phyloP scores from a whole-genome alignment of 306 rosid genomes.

The Echinosophora koreensis region DNA sequence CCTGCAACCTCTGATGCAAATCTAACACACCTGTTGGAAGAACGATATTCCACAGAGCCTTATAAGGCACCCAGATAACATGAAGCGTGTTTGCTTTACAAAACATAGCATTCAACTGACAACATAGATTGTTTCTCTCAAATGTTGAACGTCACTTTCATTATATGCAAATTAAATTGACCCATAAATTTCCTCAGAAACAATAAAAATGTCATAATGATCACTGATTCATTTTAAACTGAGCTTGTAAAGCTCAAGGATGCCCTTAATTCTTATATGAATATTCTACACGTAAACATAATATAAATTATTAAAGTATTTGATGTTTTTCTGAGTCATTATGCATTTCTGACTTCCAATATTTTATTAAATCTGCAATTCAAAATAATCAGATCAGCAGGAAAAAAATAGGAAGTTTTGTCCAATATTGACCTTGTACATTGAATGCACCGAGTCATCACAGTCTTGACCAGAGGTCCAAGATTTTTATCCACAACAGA shows the following conservation, averaged over 20 bases:
- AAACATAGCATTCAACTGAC: neutral
- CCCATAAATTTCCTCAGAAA: neutral
- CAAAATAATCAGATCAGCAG: conserved; percentile 22
- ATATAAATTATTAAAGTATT: conserved; percentile 8
- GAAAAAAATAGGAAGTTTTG: neutral
- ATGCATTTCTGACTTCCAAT: conserved; percentile 33
- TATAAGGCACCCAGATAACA: conserved; percentile 34
- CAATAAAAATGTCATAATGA: conserved; percentile 7
- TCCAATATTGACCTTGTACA: conserved; percentile 80
- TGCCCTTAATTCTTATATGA: conserved; percentile 21
- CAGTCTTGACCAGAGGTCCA: conserved; percentile 98
- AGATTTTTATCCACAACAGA: conserved; percentile 98
- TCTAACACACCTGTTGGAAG: conserved; percentile 84
- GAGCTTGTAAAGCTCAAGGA: conserved; percentile 5
- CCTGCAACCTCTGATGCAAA: conserved; percentile 99
- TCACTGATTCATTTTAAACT: conserved; percentile 22
- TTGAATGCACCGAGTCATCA: conserved; percentile 97
- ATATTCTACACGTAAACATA: conserved; percentile 21
- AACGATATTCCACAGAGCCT: conserved; percentile 45
- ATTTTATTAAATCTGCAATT: conserved; percentile 16
- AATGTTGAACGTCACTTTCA: conserved; percentile 23
- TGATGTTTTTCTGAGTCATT: neutral
- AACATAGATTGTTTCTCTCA: neutral
- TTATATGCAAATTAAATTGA: conserved; percentile 33
- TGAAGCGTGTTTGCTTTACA: conserved; percentile 16